Conservation (phyloP, 2,329 filamentous ascomycete genomes). For the Pseudogymnoascus destructans region DNA sequence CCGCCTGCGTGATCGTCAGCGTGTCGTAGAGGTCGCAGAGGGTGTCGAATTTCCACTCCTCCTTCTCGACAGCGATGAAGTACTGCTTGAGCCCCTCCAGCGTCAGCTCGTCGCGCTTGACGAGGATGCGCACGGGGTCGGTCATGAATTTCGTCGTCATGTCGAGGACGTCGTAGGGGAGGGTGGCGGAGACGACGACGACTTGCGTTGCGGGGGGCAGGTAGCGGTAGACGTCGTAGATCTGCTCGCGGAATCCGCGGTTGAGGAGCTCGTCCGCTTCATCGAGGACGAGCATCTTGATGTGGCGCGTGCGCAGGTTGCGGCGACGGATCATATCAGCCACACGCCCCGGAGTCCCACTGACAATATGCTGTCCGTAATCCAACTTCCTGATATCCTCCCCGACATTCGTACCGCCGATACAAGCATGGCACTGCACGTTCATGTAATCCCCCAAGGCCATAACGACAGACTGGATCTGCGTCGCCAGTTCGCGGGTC, state of each 20-base stretch:
- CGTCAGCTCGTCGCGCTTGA: constrained; percentile 97
- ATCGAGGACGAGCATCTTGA: constrained; percentile 68
- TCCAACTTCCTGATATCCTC: constrained; percentile 97
- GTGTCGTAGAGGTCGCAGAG: constrained; percentile 98
- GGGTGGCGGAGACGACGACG: constrained; percentile 92
- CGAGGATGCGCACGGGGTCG: constrained; percentile 86
- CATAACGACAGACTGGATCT: constrained; percentile 98
- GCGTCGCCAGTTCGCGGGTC: constrained; percentile 89
- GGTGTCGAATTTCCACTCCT: constrained; percentile 99
- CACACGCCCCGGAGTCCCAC: constrained; percentile 91
- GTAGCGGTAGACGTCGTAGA: constrained; percentile 97
- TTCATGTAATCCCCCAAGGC: constrained; percentile 99
- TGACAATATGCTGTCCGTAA: constrained; percentile 95
- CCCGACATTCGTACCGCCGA: constrained; percentile 93
- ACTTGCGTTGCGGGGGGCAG: constrained; percentile 94
- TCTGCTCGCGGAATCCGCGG: constrained; percentile 93
- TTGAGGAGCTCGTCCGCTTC: constrained; percentile 73
- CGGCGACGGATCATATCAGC: constrained; percentile 70
- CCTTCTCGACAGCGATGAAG: constrained; percentile 98
- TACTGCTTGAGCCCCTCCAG: constrained; percentile 97
- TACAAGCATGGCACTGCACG: constrained; percentile 96
- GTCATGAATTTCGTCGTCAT: constrained; percentile 99
- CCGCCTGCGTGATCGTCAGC: constrained; percentile 93
- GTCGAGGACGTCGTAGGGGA: constrained; percentile 94
- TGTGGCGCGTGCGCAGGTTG: constrained; percentile 58